These are phyloP conservation scores for Colletotrichum lini DNA, from an alignment of 2,329 filamentous ascomycete genomes.

Conservation along the genomic window DNA sequence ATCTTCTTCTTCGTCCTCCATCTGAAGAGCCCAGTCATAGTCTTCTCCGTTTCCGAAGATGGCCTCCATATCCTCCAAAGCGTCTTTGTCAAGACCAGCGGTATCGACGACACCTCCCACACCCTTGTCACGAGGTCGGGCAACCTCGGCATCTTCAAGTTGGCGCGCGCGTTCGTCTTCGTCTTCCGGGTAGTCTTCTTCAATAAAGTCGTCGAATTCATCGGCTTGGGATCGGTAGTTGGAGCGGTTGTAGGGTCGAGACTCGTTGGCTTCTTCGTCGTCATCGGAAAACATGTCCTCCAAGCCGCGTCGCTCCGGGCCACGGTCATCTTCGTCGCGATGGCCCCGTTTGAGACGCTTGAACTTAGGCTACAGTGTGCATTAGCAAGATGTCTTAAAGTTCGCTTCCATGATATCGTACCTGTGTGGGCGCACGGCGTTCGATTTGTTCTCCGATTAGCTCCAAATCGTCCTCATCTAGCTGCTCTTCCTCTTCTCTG, in stretches of 20 bases:
- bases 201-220: constrained; percentile 96
- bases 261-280: constrained; percentile 80
- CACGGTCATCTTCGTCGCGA: constrained; percentile 78
- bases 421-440: constrained; percentile 78
- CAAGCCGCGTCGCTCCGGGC: constrained; percentile 78
- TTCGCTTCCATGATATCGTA: constrained; percentile 57
- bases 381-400: constrained; percentile 43
- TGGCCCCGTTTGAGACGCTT: constrained; percentile 97
- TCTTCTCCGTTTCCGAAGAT: constrained; percentile 95
- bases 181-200: constrained; percentile 93
- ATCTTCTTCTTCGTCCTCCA: constrained; percentile 89
- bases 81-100: constrained; percentile 89
- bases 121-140: constrained; percentile 81
- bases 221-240: constrained; percentile 75
- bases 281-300: constrained; percentile 97
- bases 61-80: constrained; percentile 92
- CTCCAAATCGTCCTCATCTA: constrained; percentile 97
- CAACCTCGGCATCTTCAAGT: constrained; percentile 90
- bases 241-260: constrained; percentile 65
- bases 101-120: constrained; percentile 81
- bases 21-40: constrained; percentile 92
- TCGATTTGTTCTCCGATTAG: constrained; percentile 89
- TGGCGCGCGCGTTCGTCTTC: constrained; percentile 83
- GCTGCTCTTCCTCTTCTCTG: constrained; percentile 86
- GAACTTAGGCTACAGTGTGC: constrained; percentile 79